phyloP scores from a whole-genome alignment of 164 flowering plant species.

The Cinnamomum chago region DNA sequence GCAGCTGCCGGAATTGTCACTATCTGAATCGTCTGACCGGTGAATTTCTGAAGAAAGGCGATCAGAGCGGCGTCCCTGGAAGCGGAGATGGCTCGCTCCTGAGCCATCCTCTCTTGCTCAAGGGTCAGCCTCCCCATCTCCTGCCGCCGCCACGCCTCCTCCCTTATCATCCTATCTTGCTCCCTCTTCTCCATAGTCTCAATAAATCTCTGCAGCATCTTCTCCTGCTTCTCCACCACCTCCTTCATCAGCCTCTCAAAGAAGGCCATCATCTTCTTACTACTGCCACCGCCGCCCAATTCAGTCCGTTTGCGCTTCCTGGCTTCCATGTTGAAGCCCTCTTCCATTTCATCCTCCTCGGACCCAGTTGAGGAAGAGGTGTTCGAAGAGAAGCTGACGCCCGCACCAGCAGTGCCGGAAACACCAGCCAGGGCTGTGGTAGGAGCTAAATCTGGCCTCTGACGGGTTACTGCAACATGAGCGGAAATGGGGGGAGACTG shows the following conservation, averaged over 20 bases:
- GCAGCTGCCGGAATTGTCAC: slow-evolving; percentile 12
- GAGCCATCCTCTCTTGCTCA: slow-evolving; percentile 61
- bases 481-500: background rate
- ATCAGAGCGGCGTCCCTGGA: slow-evolving; percentile 64
- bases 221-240: slow-evolving; percentile 73
- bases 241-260: slow-evolving; percentile 61
- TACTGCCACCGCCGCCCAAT: slow-evolving; percentile 11
- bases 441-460: slow-evolving; percentile 1
- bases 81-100: slow-evolving; percentile 61
- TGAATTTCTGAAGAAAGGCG: slow-evolving; percentile 54
- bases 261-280: slow-evolving; percentile 46
- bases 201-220: slow-evolving; percentile 55
- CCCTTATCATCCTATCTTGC: slow-evolving; percentile 60
- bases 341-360: slow-evolving; percentile 10
- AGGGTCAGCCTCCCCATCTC: slow-evolving; percentile 51
- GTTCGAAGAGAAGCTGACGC: slow-evolving; percentile 48
- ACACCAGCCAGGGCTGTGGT: background rate
- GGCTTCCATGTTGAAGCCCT: slow-evolving; percentile 10
- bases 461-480: background rate
- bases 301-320: slow-evolving; percentile 39
- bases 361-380: slow-evolving; percentile 32
- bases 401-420: slow-evolving; percentile 16
- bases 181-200: slow-evolving; percentile 73
- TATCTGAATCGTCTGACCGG: slow-evolving; percentile 46
- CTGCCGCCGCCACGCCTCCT: slow-evolving; percentile 74